Conservation (phyloP, 1,284 basidiomycete genomes). For the Vanrija pseudolonga region DNA sequence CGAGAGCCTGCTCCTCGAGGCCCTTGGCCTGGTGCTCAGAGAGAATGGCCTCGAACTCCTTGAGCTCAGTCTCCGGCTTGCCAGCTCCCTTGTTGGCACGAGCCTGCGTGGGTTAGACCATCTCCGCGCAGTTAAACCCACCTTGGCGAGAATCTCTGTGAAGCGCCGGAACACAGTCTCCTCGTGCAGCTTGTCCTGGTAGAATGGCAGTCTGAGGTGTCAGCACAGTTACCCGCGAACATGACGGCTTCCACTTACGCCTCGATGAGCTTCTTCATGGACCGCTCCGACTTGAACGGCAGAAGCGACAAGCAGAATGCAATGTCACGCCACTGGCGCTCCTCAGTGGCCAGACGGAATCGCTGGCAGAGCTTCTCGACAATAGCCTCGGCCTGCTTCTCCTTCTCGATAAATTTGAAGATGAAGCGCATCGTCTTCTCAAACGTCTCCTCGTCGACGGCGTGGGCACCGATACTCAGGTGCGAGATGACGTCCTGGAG, state of each 20-base stretch:
- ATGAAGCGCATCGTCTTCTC: constrained; percentile 92
- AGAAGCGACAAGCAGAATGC: constrained; percentile 91
- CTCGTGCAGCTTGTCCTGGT: constrained; percentile 94
- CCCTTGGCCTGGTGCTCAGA: constrained; percentile 79
- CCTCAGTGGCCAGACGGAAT: constrained; percentile 81
- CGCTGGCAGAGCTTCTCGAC: constrained; percentile 93
- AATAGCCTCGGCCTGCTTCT: constrained; percentile 92
- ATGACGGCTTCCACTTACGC: constrained; percentile 51
- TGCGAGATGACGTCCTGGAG: constrained; percentile 95
- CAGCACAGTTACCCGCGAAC: background rate
- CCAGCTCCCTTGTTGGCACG: constrained; percentile 79
- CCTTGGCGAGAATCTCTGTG: constrained; percentile 79
- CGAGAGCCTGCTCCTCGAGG: constrained; percentile 82
- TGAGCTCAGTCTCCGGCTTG: constrained; percentile 81
- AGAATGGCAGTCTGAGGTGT: constrained; percentile 61
- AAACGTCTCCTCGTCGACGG: constrained; percentile 88
- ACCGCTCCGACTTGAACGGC: constrained; percentile 94
- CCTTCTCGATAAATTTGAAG: constrained; percentile 97
- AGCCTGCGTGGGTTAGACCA: constrained; percentile 53
- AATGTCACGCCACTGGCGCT: constrained; percentile 95
- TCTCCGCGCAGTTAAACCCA: constrained; percentile 23
- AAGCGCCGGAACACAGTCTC: constrained; percentile 77
- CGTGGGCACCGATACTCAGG: constrained; percentile 85
- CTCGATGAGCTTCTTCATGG: constrained; percentile 93
- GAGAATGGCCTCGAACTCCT: constrained; percentile 86